A percentile compares a stretch with the other conserved stretches of the same genome.
Conservation (phyloP, 2,329 filamentous ascomycete species). For the Verticillium tricorpus region DNA sequence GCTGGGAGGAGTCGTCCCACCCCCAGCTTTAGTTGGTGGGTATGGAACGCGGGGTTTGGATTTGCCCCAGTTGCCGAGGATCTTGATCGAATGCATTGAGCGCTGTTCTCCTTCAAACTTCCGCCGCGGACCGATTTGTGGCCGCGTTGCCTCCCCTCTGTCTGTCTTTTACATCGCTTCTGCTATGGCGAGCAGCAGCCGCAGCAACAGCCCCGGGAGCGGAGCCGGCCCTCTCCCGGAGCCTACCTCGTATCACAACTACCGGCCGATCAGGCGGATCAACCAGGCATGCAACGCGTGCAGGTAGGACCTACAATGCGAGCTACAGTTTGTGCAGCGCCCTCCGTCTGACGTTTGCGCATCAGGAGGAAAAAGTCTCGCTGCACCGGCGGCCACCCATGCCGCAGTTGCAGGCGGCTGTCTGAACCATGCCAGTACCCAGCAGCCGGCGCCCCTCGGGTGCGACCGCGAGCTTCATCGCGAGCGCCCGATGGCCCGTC, state of each 20-base stretch:
- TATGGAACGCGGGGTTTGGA: neutral
- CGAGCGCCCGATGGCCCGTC: neutral
- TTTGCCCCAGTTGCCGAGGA: neutral
- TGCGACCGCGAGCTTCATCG: neutral
- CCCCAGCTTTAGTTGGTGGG: neutral
- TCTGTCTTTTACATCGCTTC: neutral
- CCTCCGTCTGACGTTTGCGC: too few species aligned
- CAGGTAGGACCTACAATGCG: neutral
- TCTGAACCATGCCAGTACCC: conserved; percentile 1
- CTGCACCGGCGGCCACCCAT: neutral
- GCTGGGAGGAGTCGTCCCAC: neutral
- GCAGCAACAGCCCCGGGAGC: neutral
- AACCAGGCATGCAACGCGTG: conserved; percentile 2
- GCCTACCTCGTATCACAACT: neutral
- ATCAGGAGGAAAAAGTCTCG: neutral
- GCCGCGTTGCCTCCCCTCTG: too few species aligned
- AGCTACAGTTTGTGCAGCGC: neutral
- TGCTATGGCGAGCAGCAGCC: neutral
- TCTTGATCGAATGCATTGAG: neutral
- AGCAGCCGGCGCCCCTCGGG: neutral
- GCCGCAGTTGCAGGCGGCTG: neutral
- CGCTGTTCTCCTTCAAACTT: neutral
- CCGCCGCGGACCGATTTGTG: neutral
- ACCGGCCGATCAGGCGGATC: conserved; percentile 1
- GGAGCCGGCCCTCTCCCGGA: neutral